Evolutionary conservation across 2,329 filamentous ascomycete species (phyloP).

Genomic region (Colletotrichum sp.): DNA sequence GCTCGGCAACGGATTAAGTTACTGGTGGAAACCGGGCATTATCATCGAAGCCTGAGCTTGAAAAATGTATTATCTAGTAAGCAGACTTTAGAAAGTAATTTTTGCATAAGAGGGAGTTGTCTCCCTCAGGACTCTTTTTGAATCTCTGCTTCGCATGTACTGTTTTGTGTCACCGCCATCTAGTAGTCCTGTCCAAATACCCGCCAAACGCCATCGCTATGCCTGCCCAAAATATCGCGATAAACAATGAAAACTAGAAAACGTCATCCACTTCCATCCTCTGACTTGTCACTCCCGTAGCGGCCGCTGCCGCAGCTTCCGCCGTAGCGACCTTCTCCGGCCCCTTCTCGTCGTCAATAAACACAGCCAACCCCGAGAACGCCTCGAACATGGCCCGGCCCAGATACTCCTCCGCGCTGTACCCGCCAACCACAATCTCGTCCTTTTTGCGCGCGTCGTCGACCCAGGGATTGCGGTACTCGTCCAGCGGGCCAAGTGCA

Average conservation of each 20-base stretch:
- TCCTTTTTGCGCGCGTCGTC: constrained; percentile 69
- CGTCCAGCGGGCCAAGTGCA: constrained; percentile 58
- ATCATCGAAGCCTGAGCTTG: neutral
- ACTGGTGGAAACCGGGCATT: neutral
- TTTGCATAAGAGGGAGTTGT: neutral
- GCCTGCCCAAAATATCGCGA: neutral
- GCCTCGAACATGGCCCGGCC: constrained; percentile 83
- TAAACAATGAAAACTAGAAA: neutral
- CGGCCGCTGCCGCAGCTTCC: constrained; percentile 39
- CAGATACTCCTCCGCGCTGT: constrained; percentile 82
- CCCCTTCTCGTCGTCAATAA: constrained; percentile 78
- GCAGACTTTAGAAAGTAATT: constrained; percentile 20
- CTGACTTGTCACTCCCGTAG: constrained; percentile 30
- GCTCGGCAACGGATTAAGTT: neutral
- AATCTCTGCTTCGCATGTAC: neutral
- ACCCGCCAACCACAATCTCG: constrained; percentile 78
- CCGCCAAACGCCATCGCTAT: constrained; percentile 32
- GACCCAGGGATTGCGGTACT: constrained; percentile 79
- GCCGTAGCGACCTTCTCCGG: constrained; percentile 38
- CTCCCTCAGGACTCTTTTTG: neutral
- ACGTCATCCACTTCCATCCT: constrained; percentile 55
- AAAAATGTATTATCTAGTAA: constrained; percentile 21
- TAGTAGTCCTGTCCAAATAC: neutral
- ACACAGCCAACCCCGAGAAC: constrained; percentile 87
- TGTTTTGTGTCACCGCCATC: neutral